Evolutionary conservation across 2,329 filamentous ascomycete genomes (phyloP).

Genomic region (Stromatinia cepivora): DNA sequence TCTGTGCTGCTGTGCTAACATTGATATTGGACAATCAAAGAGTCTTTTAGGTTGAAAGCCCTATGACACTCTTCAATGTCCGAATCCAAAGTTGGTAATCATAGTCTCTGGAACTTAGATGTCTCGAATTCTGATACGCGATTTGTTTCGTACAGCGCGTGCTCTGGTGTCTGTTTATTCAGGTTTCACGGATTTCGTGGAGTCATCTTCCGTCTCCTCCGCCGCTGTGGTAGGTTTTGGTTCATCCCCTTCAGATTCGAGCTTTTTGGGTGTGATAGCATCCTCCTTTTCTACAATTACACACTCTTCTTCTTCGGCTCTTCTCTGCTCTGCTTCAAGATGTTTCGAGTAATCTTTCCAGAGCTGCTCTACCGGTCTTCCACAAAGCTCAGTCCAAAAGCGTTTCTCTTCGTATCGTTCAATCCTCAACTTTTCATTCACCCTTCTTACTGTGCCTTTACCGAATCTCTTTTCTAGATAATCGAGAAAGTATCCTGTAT

Average conservation of each 20-base stretch:
- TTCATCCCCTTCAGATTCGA: neutral
- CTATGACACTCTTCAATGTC: too few species aligned
- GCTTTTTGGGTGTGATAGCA: constrained; percentile 16
- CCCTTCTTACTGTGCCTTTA: constrained; percentile 55
- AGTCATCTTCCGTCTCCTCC: neutral
- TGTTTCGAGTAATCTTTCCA: constrained; percentile 70
- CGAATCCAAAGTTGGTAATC: too few species aligned
- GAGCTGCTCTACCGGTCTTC: constrained; percentile 63
- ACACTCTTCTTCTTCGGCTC: constrained; percentile 37
- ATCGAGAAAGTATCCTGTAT: constrained; percentile 87
- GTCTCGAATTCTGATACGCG: too few species aligned
- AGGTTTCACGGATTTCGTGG: neutral
- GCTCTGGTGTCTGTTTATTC: neutral
- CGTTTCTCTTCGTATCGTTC: constrained; percentile 61
- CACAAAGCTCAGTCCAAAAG: constrained; percentile 71
- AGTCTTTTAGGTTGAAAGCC: too few species aligned
- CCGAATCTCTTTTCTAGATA: constrained; percentile 73
- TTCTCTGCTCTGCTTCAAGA: constrained; percentile 32
- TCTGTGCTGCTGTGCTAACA: too few species aligned
- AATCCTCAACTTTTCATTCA: constrained; percentile 68
- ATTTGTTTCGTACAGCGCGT: too few species aligned
- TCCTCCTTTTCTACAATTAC: constrained; percentile 39
- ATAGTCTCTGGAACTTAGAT: too few species aligned
- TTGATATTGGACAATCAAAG: too few species aligned
- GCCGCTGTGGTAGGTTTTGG: neutral